Conservation (phyloP, 116 monocot genomes). For the Thalassia testudinum region DNA sequence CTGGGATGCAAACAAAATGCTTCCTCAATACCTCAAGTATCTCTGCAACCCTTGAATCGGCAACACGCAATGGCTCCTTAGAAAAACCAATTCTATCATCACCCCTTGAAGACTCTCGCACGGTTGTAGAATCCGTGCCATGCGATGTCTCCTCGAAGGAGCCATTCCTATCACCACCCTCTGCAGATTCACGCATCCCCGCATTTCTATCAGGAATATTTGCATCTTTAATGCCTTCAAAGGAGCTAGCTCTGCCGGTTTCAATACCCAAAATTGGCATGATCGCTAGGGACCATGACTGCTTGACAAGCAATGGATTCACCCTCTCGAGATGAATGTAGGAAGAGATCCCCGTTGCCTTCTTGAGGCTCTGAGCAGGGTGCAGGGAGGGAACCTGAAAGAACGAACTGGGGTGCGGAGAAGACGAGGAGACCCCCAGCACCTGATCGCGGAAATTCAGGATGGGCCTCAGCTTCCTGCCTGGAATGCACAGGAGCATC, state of each 20-base stretch:
- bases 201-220: background rate
- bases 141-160: too few relatives aligned
- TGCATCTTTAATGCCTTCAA: conserved; percentile 27
- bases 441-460: conserved; percentile 37
- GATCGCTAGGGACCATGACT: conserved; percentile 58
- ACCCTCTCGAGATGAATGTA: conserved; percentile 58
- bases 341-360: conserved; percentile 23
- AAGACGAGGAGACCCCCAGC: conserved; percentile 34
- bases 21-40: conserved; percentile 39
- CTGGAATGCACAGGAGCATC: conserved; percentile 73
- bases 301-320: conserved; percentile 57
- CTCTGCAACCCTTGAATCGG: conserved; percentile 54
- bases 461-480: conserved; percentile 64
- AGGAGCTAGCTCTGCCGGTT: conserved; percentile 9
- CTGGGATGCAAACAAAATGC: conserved; percentile 70
- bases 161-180: too few relatives aligned
- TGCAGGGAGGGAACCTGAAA: conserved; percentile 46
- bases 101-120: background rate
- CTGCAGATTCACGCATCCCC: too few relatives aligned
- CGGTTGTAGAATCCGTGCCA: too few relatives aligned
- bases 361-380: conserved; percentile 29
- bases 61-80: conserved; percentile 46
- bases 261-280: conserved; percentile 28
- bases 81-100: conserved; percentile 14
- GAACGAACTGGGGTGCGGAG: conserved; percentile 39